phyloP scores from a whole-genome alignment of 345 rosid genomes.

The Citrus sp. region DNA sequence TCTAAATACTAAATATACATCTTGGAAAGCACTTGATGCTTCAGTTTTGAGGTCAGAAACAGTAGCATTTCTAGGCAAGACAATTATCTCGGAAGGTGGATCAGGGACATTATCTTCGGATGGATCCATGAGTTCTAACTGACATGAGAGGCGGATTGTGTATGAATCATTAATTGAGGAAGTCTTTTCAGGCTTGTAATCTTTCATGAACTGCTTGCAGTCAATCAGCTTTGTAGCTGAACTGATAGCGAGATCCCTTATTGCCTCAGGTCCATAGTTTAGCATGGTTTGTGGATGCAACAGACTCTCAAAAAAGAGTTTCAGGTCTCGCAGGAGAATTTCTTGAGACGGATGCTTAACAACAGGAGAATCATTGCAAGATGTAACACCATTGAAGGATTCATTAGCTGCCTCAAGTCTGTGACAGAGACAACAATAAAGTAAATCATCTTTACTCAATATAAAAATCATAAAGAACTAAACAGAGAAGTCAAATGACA shows the following conservation, averaged over 20 bases:
- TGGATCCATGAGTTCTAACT: slow-evolving; percentile 41
- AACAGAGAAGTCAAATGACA: background rate
- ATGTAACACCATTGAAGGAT: slow-evolving; percentile 1
- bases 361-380: slow-evolving; percentile 17
- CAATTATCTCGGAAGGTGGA: slow-evolving; percentile 44
- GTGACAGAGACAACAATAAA: slow-evolving; percentile 22
- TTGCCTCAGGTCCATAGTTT: slow-evolving; percentile 27
- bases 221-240: slow-evolving; percentile 62
- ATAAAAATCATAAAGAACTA: background rate
- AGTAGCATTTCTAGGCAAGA: slow-evolving; percentile 42
- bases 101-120: slow-evolving; percentile 20
- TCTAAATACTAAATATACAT: slow-evolving; percentile 51
- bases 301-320: slow-evolving; percentile 39
- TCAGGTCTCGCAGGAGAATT: slow-evolving; percentile 43
- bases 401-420: slow-evolving; percentile 48
- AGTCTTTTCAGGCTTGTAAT: slow-evolving; percentile 32
- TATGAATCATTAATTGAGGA: slow-evolving; percentile 5
- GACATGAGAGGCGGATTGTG: slow-evolving; percentile 35
- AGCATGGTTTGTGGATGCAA: slow-evolving; percentile 42
- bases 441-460: background rate
- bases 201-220: slow-evolving; percentile 72
- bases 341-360: slow-evolving; percentile 40
- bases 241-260: slow-evolving; percentile 19
- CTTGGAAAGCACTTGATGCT: slow-evolving; percentile 52
- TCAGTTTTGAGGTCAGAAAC: slow-evolving; percentile 52